phyloP scores from a whole-genome alignment of 345 rosid species.

The Chamaenerion angustifolium region DNA sequence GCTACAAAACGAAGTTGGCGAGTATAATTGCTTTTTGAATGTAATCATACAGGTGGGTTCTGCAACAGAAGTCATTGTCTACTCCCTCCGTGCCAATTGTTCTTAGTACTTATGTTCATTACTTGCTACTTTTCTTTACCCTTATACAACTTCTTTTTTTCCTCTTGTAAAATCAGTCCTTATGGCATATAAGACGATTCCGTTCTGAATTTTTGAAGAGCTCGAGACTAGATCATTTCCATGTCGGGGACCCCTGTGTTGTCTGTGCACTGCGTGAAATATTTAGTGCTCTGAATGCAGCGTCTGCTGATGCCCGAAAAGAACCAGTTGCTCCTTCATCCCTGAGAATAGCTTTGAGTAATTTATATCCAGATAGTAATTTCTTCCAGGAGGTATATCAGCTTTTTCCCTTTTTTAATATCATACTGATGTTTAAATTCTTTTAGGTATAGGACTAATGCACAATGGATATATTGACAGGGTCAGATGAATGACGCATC shows the following conservation, averaged over 20 bases:
- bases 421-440: neutral
- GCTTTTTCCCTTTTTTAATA: slow-evolving; percentile 4
- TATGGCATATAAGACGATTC: slow-evolving; percentile 82
- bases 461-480: slow-evolving; percentile 29
- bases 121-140: neutral
- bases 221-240: slow-evolving; percentile 57
- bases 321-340: slow-evolving; percentile 83
- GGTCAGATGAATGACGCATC: slow-evolving; percentile 99
- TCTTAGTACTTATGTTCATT: neutral
- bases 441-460: slow-evolving; percentile 5
- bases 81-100: neutral
- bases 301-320: slow-evolving; percentile 39
- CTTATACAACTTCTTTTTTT: neutral
- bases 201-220: slow-evolving; percentile 69
- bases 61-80: neutral
- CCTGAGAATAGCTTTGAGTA: slow-evolving; percentile 79
- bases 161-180: slow-evolving; percentile 41
- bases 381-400: slow-evolving; percentile 77
- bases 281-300: slow-evolving; percentile 47
- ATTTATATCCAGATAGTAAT: slow-evolving; percentile 78
- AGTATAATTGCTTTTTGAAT: slow-evolving; percentile 93
- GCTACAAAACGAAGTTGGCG: slow-evolving; percentile 87
- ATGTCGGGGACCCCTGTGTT: slow-evolving; percentile 94
- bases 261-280: slow-evolving; percentile 71
- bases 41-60: slow-evolving; percentile 83